Evolutionary conservation across 768 basidiomycete species (phyloP), one percentile per base, ranked within the genome.

Genomic region (Boletus speciosus): DNA sequence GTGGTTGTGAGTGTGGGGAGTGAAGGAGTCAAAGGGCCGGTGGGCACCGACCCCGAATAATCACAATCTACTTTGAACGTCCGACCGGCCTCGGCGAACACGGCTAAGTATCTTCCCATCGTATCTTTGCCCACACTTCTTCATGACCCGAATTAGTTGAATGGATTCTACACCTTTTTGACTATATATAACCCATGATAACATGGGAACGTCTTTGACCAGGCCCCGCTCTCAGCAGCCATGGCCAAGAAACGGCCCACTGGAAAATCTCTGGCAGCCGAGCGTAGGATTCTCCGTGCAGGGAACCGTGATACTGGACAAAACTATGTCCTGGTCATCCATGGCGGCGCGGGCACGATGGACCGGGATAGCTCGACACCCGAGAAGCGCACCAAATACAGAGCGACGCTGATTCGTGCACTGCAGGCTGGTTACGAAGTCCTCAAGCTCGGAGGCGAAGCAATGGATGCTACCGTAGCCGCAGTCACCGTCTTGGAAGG

Each of bases 331-430:
- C 76, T 93, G 1, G 85, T 88, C 29, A 83, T 92, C 57, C 89
- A 93, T 65, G 90, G 90, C 32, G 90, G 90, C 7, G 88, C 90
- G 0, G 88, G 88, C 1, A 85, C 81, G 2, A 86, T 91, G 79
- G 72, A 72, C 31, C 79, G 76, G 54, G 68, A 76, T 23, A 68
- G 66, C 19, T 81, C 84, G 15, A 85, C 86, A 1, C 84, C 83
- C 3, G 80, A 84, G 56, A 76, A 84, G 59, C 79, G 76, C 38
- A 76, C 77, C 14, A 70, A 70, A 48, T 90, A 89, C 72, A 82
- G 79, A 60, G 69, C 73, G 4, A 82, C 73, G 3, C 71, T 93
- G 38, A 65, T 69, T 9, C 67, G 68, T 4, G 83, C 90, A 1
- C 71, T 93, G 39, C 58, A 69, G 47, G 82, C 81, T 4, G 90